Conservation (phyloP, 2,329 filamentous ascomycete species). For the Leptographium radiaticola region DNA sequence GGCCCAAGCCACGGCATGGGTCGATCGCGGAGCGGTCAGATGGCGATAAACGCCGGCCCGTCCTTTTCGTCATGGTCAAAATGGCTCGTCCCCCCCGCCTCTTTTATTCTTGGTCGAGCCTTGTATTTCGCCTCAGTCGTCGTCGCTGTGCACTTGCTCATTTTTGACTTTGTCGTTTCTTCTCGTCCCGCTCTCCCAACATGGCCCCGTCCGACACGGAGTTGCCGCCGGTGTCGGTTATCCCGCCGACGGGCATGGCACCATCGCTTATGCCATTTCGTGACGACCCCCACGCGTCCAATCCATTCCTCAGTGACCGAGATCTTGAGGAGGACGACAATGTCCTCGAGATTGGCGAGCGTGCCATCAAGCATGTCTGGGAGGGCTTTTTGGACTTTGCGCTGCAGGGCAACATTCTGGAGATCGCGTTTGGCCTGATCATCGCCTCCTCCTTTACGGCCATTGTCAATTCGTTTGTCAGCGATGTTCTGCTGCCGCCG, state of each 20-base stretch:
- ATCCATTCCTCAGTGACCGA: slow-evolving; percentile 22
- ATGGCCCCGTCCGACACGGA: background rate
- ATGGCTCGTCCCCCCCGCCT: background rate
- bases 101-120: background rate
- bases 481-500: slow-evolving; percentile 55
- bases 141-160: background rate
- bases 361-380: slow-evolving; percentile 38
- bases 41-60: background rate
- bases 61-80: background rate
- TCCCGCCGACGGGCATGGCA: background rate
- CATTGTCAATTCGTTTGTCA: slow-evolving; percentile 59
- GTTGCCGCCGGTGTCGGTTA: background rate
- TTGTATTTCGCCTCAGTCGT: background rate
- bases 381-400: slow-evolving; percentile 60
- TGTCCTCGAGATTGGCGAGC: slow-evolving; percentile 28
- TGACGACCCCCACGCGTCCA: slow-evolving; percentile 17
- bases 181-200: background rate
- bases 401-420: slow-evolving; percentile 60
- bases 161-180: background rate
- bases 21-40: too few species aligned
- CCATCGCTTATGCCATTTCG: slow-evolving; percentile 8
- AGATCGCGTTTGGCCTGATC: slow-evolving; percentile 64
- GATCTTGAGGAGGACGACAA: slow-evolving; percentile 21
- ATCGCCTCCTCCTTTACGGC: slow-evolving; percentile 59
- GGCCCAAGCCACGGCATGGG: background rate